Base-by-base conservation (phyloP, 371 early-diverging fungal genomes). In the Cokeromyces recurvatus region DNA sequence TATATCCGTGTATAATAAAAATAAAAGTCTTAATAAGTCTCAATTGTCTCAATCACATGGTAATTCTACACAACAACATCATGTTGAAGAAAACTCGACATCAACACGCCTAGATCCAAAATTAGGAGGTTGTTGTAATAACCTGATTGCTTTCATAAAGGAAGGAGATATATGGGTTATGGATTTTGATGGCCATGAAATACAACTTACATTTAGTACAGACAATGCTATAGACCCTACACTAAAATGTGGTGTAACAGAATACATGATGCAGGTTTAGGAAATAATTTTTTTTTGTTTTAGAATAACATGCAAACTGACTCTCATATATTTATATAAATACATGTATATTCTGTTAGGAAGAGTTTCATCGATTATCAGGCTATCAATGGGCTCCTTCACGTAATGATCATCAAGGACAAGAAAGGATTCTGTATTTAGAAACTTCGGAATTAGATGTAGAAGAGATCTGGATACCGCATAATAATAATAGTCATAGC, bases 321-420 rank as follows among this genome's bases (percentile, higher is more conserved):
- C n/a, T n/a, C n/a, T n/a, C n/a, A n/a, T n/a, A n/a, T n/a, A n/a
- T n/a, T n/a, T n/a, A n/a, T n/a, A n/a, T n/a, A n/a, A n/a, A n/a
- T n/a, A n/a, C n/a, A n/a, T n/a, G n/a, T n/a, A n/a, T n/a, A n/a
- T n/a, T 12, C n/a, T 2, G 20, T 10, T 53, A 76, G 70, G 89
- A 89, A 54, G 89, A 89, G 57, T 87, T 89, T 51, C 78, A 81
- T 48, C 62, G 89, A 43, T 81, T 68, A 27, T 81, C 85, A 14
- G 83, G 83, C 19, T 89, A 80, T 57, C 77, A 78, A 53, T 86
- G 86, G 86, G 68, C 66, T 10, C 79, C 82, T 5, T 15, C 52
- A 5, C 23, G 32, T 36, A 34, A 47, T 10, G 32, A 38, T 22
- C 16, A 41, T 35, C 12, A 73, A 80, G 37, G 66, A 68, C 10